Conservation (phyloP, 192 early-diverging fungal species). For the Jimgerdemannia lactiflua region DNA sequence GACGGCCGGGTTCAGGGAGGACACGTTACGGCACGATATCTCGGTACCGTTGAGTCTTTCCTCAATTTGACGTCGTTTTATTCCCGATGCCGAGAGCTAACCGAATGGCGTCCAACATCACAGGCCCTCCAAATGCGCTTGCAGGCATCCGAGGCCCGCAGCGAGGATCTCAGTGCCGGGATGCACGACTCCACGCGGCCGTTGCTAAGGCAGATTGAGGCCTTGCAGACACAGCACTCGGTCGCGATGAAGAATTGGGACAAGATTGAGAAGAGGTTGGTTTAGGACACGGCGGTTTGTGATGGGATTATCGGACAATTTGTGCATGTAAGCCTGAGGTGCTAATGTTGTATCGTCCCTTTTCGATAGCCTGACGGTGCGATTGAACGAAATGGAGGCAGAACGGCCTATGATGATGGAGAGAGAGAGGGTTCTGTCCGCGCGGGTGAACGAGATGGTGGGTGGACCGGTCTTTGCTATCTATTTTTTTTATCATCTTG, state of each 20-base stretch:
- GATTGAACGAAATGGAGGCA: neutral
- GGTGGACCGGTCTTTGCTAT: neutral
- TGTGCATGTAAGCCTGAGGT: too few species aligned
- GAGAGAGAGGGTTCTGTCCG: neutral
- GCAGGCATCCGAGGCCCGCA: slow-evolving; percentile 34
- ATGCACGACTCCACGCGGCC: slow-evolving; percentile 43
- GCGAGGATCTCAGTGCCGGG: slow-evolving; percentile 30
- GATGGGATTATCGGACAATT: too few species aligned
- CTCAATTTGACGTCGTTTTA: neutral
- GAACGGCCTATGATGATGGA: neutral
- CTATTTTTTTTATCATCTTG: neutral
- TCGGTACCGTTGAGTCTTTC: slow-evolving; percentile 4
- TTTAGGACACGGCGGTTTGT: neutral
- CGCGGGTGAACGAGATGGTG: neutral
- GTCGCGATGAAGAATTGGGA: slow-evolving; percentile 38
- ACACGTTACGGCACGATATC: slow-evolving; percentile 36
- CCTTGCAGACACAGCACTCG: slow-evolving; percentile 39
- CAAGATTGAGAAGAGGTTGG: slow-evolving; percentile 37
- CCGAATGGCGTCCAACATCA: neutral
- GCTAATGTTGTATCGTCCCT: neutral
- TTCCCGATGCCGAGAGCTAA: too few species aligned
- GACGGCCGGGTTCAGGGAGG: slow-evolving; percentile 38
- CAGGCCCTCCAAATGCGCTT: slow-evolving; percentile 30
- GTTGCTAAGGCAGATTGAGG: slow-evolving; percentile 41
- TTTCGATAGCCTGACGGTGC: neutral